Evolutionary conservation across 305 asterid species (phyloP), one percentile per base, ranked within the genome.

Genomic region (Fraxinus platypoda): DNA sequence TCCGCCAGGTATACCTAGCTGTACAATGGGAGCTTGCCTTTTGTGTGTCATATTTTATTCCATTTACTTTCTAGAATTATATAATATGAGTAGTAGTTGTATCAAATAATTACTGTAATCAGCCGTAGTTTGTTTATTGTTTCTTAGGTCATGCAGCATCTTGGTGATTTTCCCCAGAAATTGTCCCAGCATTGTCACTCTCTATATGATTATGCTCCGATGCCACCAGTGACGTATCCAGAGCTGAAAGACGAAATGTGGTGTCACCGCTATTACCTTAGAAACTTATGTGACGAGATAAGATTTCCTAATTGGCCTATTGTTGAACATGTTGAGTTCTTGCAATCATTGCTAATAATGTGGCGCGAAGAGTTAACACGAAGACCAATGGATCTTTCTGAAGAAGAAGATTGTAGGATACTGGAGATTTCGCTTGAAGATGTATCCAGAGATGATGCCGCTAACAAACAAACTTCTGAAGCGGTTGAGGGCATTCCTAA

Each of bases 311-410:
- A 91, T 86, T 96, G 99, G 99, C 98, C 99, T 78, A 92, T 96
- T 74, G 99, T 94, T 86, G 99, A 96, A 86, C 99, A 96, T 89
- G 98, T 96, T 23, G 99, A 96, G 92, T 93, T 96, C 81, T 87
- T 96, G 93, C 99, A 96, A 87, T 96, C 98, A 62, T 91, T 96
- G 91, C 88, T 96, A 81, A 97, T 90, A 76, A 93, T 94, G 99
- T 96, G 99, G 99, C 93, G 98, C 12, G 98, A 96, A 85, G 98
- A 96, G 90, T 87, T 96, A 87, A 94, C 98, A 43, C 92, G 99
- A 85, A 96, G 95, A 83, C 99, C 98, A 38, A 96, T 97, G 99
- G 98, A 97, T 89, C 97, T 97, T 84, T 97, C 99, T 75, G 99
- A 97, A 90, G 98, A 91, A 90, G 97, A 91, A 90, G 99, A 98